These are phyloP conservation scores for Pseudohalonectria lignicola DNA, from an alignment of 2,329 filamentous ascomycete species.

Conservation along the genomic window DNA sequence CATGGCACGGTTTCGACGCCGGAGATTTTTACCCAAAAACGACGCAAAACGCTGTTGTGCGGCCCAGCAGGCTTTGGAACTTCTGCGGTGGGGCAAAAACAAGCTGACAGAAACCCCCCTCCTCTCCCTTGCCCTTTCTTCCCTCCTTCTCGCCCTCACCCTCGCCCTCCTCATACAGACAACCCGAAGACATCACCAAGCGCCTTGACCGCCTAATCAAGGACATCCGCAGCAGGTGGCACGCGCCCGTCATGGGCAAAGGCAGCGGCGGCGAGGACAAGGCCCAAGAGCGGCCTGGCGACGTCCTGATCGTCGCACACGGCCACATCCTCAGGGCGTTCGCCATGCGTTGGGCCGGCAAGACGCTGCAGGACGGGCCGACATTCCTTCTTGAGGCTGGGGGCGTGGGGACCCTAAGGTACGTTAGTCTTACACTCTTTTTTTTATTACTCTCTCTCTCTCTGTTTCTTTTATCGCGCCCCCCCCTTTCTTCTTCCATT, in stretches of 20 bases:
- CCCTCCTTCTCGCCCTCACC: too few species aligned
- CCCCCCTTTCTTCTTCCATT: too few species aligned
- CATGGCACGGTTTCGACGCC: too few species aligned
- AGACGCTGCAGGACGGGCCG: constrained; percentile 63
- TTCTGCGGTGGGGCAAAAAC: too few species aligned
- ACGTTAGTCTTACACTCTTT: constrained; percentile 10
- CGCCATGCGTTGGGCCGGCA: constrained; percentile 74
- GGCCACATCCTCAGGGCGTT: constrained; percentile 84
- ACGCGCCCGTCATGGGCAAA: constrained; percentile 49
- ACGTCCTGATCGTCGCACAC: constrained; percentile 76
- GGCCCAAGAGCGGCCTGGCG: constrained; percentile 32
- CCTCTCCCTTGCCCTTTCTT: too few species aligned
- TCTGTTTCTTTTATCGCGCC: background rate
- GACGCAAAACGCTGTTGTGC: too few species aligned
- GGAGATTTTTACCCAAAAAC: too few species aligned
- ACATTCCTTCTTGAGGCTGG: constrained; percentile 79
- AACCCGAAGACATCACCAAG: constrained; percentile 58
- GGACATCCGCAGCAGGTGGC: constrained; percentile 59
- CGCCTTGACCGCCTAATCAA: constrained; percentile 67
- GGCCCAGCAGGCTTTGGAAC: too few species aligned
- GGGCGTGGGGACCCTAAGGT: constrained; percentile 74
- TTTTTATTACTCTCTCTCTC: background rate
- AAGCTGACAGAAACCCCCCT: too few species aligned
- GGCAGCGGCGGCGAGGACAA: constrained; percentile 9
- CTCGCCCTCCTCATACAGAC: constrained; percentile 27